Conservation (phyloP, 768 basidiomycete genomes). For the Pleurotus citrinopileatus region DNA sequence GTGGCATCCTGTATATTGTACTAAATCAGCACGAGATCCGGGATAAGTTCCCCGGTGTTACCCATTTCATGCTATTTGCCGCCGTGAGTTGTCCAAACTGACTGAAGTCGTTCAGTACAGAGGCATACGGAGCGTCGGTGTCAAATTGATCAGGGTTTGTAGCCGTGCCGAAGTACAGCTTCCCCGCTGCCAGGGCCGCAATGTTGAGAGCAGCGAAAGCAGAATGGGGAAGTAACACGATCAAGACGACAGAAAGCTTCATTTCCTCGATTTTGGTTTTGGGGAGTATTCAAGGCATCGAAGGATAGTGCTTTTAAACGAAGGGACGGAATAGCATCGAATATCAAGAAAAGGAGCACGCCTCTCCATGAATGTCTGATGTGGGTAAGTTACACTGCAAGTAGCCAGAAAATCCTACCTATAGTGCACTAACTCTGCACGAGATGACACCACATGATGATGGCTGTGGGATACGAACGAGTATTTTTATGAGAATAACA, state of each 20-base stretch:
- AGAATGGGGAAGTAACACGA: not conserved
- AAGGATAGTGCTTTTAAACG: not conserved
- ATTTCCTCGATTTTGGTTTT: not conserved
- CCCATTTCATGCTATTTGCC: constrained; percentile 59
- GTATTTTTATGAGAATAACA: not conserved
- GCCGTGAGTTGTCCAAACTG: constrained; percentile 47
- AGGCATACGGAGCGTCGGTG: constrained; percentile 37
- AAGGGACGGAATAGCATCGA: not conserved
- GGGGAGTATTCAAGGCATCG: not conserved
- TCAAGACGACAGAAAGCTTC: not conserved
- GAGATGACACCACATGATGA: not conserved
- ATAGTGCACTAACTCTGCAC: not conserved
- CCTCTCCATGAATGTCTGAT: not conserved
- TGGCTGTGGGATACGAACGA: not conserved
- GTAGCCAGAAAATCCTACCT: not conserved
- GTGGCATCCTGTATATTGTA: constrained; percentile 41
- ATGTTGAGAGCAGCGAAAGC: constrained; percentile 18
- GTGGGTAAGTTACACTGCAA: not conserved
- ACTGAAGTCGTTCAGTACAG: constrained; percentile 32
- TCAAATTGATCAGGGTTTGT: constrained; percentile 44
- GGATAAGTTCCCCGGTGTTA: constrained; percentile 19
- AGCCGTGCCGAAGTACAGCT: constrained; percentile 48
- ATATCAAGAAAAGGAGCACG: not conserved
- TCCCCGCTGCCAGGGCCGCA: constrained; percentile 39
- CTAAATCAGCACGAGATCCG: not conserved